Percentiles rank a stretch among this genome's conserved stretches.
These are phyloP conservation scores for Hirsutella thompsonii DNA, from an alignment of 2,329 filamentous ascomycete genomes.

Conservation along the genomic window DNA sequence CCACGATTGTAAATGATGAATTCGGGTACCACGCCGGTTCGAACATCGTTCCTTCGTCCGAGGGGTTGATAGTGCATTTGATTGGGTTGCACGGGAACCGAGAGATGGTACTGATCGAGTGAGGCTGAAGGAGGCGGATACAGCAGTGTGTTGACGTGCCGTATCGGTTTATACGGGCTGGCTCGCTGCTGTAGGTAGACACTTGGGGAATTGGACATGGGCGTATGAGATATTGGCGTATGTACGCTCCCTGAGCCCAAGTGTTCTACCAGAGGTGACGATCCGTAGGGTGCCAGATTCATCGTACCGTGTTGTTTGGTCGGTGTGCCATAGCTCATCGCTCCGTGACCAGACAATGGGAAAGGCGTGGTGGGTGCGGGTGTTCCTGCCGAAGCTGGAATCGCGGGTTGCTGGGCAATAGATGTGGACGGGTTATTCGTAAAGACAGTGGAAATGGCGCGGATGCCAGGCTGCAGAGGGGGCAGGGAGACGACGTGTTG, in stretches of 20 bases:
- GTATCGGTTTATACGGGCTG: constrained; percentile 86
- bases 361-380: constrained; percentile 11
- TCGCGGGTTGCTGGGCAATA: constrained; percentile 22
- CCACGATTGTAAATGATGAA: constrained; percentile 28
- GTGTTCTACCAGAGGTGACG: constrained; percentile 56
- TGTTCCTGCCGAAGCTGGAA: constrained; percentile 12
- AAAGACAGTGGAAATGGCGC: constrained; percentile 70
- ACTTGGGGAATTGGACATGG: constrained; percentile 70
- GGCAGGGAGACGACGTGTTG: constrained; percentile 41
- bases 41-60: constrained; percentile 54
- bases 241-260: constrained; percentile 37
- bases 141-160: constrained; percentile 79
- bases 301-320: constrained; percentile 40
- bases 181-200: constrained; percentile 77
- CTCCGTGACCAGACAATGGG: constrained; percentile 12
- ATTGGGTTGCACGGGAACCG: constrained; percentile 43
- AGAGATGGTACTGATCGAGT: constrained; percentile 58
- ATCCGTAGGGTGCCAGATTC: constrained; percentile 33
- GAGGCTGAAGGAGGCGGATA: constrained; percentile 75
- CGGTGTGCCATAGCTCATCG: constrained; percentile 33
- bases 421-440: constrained; percentile 33
- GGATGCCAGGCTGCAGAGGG: constrained; percentile 44
- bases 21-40: constrained; percentile 59
- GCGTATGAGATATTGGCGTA: constrained; percentile 45
- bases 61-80: constrained; percentile 78